Evolutionary conservation across 768 basidiomycete species (phyloP).

Genomic region (Mycena sanguinolenta): DNA sequence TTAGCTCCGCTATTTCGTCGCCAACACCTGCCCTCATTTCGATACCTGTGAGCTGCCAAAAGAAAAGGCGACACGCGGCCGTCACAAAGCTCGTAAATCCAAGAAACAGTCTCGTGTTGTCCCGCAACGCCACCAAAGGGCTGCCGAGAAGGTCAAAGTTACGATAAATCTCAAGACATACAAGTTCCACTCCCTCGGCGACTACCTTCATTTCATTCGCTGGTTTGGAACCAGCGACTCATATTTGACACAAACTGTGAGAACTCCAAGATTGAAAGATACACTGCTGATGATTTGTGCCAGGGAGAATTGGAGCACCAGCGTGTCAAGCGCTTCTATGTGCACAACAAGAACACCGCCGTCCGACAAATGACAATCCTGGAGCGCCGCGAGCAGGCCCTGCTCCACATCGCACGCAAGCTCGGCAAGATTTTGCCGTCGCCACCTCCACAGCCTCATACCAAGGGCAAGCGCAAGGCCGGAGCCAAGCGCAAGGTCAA

Average conservation of each 20-base stretch:
- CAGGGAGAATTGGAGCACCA: slow-evolving; percentile 56
- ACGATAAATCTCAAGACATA: slow-evolving; percentile 46
- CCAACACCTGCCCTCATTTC: background rate
- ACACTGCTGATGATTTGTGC: background rate
- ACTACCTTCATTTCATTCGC: slow-evolving; percentile 45
- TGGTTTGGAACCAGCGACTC: slow-evolving; percentile 50
- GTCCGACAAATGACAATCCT: slow-evolving; percentile 40
- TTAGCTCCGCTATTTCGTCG: background rate
- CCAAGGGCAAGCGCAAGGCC: too few species aligned
- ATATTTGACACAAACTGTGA: slow-evolving; percentile 53
- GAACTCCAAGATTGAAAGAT: background rate
- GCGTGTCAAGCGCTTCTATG: slow-evolving; percentile 49
- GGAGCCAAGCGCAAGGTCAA: too few species aligned
- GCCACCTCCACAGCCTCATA: background rate
- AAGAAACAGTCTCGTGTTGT: slow-evolving; percentile 26
- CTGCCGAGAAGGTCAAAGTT: slow-evolving; percentile 16
- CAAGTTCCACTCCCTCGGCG: slow-evolving; percentile 51
- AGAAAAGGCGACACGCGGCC: slow-evolving; percentile 13
- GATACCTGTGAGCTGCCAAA: slow-evolving; percentile 6
- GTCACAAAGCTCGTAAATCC: slow-evolving; percentile 22
- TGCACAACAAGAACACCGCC: slow-evolving; percentile 41
- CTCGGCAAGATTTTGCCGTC: background rate
- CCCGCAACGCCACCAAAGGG: background rate
- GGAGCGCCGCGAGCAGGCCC: slow-evolving; percentile 20
- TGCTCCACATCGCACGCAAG: slow-evolving; percentile 19